These are phyloP conservation scores for Nepenthes alata DNA, from an alignment of 179 eudicot species.

Conservation along the genomic window DNA sequence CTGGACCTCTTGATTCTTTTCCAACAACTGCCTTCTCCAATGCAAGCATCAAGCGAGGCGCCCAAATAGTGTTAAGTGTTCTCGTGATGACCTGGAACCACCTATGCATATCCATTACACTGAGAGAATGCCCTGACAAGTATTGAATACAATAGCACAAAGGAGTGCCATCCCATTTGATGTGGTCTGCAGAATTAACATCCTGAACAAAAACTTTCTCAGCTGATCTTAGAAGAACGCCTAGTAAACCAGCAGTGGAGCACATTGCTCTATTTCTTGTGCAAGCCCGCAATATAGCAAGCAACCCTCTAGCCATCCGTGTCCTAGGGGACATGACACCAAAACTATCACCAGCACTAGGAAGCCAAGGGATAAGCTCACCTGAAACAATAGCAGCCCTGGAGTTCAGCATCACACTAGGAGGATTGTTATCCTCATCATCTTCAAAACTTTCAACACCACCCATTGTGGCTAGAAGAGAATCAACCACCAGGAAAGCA, in stretches of 20 bases:
- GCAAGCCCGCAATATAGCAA: conserved; percentile 85
- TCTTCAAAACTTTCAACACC: conserved; percentile 98
- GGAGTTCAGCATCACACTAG: conserved; percentile 97
- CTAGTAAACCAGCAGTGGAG: conserved; percentile 76
- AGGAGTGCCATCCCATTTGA: conserved; percentile 84
- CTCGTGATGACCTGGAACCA: conserved; percentile 68
- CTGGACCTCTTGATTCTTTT: conserved; percentile 89
- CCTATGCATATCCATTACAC: conserved; percentile 62
- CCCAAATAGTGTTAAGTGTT: conserved; percentile 59
- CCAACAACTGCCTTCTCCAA: conserved; percentile 91
- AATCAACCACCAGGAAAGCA: conserved; percentile 77
- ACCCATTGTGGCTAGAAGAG: conserved; percentile 98
- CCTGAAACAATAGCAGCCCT: conserved; percentile 94
- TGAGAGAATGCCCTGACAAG: conserved; percentile 84
- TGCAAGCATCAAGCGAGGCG: conserved; percentile 59
- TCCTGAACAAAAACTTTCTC: conserved; percentile 63
- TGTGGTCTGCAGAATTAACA: conserved; percentile 29
- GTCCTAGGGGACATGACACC: conserved; percentile 90
- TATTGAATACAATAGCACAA: conserved; percentile 83
- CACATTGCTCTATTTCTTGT: conserved; percentile 97
- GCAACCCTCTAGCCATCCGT: conserved; percentile 92
- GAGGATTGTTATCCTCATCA: conserved; percentile 81
- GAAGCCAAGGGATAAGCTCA: conserved; percentile 90
- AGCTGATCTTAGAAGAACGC: conserved; percentile 70
- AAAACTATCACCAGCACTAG: conserved; percentile 46